These are phyloP conservation scores for Leccinum variicolor DNA, from an alignment of 768 basidiomycete genomes.

Conservation along the genomic window DNA sequence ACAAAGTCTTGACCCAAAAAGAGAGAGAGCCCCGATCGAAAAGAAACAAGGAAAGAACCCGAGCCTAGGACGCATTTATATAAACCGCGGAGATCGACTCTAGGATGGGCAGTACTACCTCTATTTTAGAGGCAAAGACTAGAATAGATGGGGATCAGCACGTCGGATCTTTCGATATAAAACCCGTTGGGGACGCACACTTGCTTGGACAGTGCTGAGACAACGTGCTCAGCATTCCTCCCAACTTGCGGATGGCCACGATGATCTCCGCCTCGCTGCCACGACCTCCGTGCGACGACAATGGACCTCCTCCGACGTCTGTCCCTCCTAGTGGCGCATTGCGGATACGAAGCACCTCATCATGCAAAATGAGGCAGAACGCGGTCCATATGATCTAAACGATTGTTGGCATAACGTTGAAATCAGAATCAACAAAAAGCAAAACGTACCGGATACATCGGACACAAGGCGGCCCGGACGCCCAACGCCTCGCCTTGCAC, in stretches of 20 bases:
- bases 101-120: conserved; percentile 23
- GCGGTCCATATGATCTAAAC: conserved; percentile 24
- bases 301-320: background rate
- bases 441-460: conserved; percentile 17
- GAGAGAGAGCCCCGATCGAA: background rate
- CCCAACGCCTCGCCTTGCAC: conserved; percentile 3
- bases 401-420: background rate
- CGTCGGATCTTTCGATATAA: background rate
- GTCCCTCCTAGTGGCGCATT: background rate
- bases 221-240: conserved; percentile 12
- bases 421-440: too few species aligned
- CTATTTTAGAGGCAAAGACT: conserved; percentile 25
- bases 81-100: conserved; percentile 12
- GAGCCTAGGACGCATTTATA: background rate
- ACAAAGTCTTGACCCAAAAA: background rate
- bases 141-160: background rate
- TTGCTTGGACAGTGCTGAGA: conserved; percentile 15
- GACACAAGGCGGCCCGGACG: conserved; percentile 5
- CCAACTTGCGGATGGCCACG: conserved; percentile 15
- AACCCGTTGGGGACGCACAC: conserved; percentile 15
- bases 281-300: background rate
- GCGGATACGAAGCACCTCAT: conserved; percentile 20
- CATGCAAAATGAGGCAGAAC: conserved; percentile 19
- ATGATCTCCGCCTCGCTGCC: conserved; percentile 12
- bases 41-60: background rate